phyloP scores from a whole-genome alignment of 2,329 filamentous ascomycete species.

The Orbilia oligospora region DNA sequence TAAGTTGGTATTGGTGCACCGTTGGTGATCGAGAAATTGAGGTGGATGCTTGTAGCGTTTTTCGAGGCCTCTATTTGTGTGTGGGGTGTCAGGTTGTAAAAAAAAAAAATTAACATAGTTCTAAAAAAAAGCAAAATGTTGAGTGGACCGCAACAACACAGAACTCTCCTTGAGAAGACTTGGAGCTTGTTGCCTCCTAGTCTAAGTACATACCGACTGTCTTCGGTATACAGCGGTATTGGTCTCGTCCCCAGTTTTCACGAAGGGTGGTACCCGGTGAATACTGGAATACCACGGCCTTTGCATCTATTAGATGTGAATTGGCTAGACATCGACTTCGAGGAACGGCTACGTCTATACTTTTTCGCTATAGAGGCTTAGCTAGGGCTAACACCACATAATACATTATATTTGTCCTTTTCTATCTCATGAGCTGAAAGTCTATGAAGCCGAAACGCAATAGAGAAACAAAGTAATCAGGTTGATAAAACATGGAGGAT shows the following conservation, averaged over 20 bases:
- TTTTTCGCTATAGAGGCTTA: too few relatives aligned
- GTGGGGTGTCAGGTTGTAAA: slow-evolving; percentile 31
- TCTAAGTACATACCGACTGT: too few relatives aligned
- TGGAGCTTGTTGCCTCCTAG: too few relatives aligned
- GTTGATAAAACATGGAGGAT: not conserved
- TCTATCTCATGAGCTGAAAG: slow-evolving; percentile 15
- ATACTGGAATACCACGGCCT: not conserved
- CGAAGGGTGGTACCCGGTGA: too few relatives aligned
- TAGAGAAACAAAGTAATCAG: not conserved
- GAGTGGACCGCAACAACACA: not conserved
- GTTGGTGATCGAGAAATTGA: not conserved
- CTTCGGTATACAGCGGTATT: too few relatives aligned
- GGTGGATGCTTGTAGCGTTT: slow-evolving; percentile 11
- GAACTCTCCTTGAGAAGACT: too few relatives aligned
- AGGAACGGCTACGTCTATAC: not conserved
- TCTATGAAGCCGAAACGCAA: slow-evolving; percentile 15
- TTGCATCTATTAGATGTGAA: not conserved
- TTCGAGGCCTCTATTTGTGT: slow-evolving; percentile 20
- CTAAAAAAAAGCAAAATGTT: slow-evolving; percentile 6
- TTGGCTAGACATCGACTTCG: not conserved
- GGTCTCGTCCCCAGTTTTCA: too few relatives aligned
- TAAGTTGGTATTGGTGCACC: not conserved
- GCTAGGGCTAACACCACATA: slow-evolving; percentile 38
- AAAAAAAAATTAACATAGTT: not conserved
- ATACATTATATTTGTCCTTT: slow-evolving; percentile 53